Base-by-base conservation (phyloP, 805 yeast species). In the Yarrowia divulgata region DNA sequence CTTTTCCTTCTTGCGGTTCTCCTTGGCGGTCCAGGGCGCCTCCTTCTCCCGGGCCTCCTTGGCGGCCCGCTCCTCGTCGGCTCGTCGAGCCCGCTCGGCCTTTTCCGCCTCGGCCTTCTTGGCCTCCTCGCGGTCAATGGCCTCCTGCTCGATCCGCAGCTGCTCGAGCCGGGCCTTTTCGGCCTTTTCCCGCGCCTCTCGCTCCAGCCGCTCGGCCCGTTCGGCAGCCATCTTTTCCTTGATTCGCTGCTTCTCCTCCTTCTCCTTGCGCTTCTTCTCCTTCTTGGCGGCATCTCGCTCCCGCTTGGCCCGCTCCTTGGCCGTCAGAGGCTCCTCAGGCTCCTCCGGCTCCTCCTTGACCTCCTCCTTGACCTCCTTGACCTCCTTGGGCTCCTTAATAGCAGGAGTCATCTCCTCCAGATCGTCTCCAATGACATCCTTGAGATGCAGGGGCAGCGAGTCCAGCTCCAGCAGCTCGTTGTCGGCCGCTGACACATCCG, bases 11-110 rank as follows among this genome's bases (percentile, higher is more conserved):
- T 67, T 63, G 14, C 52, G 37, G 32, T 67, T 63, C 43, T 71
- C 71, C 63, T 70, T 69, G 23, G 52, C 35, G 52, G 77, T 74
- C 75, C 75, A 71, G 16, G 78, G 73, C 34, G 77, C 77, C 10
- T 70, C 63, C 39, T 69, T 67, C 14, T 72, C 71, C 1, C 71
- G 60, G 9, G 71, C 60, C 32, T 67, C 18, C 45, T 67, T 42
- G 8, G 69, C 69, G 34, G 48, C 37, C 14, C 55, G 49, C 57
- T 62, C 55, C 55, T 48, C 57, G 39, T 46, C 55, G n/a, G 57
- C 39, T 19, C 49, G 67, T 8, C 14, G 35, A 7, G 39, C 45
- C 12, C 58, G 70, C 29, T n/a, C 39, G n/a, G 42, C 58, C 68
- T 48, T 50, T 16, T 67, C 70, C 12, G 62, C 57, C 18, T 60